phyloP scores from a whole-genome alignment of 2,329 filamentous ascomycete species.

The Nemania serpens region DNA sequence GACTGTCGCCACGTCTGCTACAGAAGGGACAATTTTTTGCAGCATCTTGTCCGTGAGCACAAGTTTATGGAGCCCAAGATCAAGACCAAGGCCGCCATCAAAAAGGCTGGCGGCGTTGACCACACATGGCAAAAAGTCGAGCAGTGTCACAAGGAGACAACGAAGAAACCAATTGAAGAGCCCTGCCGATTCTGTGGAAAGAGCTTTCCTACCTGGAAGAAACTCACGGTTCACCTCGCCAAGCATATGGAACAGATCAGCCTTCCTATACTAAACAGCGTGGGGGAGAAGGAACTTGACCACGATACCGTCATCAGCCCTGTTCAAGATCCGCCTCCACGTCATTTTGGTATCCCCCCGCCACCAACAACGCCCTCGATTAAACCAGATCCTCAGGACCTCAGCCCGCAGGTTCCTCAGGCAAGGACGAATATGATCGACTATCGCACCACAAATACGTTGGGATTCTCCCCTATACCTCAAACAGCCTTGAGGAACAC shows the following conservation, averaged over 20 bases:
- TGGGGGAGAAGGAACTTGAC: conserved; percentile 56
- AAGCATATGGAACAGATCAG: conserved; percentile 95
- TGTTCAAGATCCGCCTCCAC: conserved; percentile 60
- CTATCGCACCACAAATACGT: conserved; percentile 25
- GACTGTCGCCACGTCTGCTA: conserved; percentile 85
- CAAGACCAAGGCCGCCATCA: conserved; percentile 73
- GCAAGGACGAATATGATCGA: conserved; percentile 28
- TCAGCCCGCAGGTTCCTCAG: conserved; percentile 30
- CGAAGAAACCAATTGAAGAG: conserved; percentile 70
- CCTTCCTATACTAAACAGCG: conserved; percentile 73
- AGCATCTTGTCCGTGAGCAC: conserved; percentile 90
- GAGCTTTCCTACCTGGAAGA: conserved; percentile 84
- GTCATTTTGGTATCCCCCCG: conserved; percentile 42
- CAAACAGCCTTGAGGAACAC: conserved; percentile 29
- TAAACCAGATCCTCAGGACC: conserved; percentile 39
- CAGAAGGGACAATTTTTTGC: conserved; percentile 88
- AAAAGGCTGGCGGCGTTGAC: conserved; percentile 61
- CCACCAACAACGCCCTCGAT: conserved; percentile 37
- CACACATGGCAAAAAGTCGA: conserved; percentile 79
- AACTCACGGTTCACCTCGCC: conserved; percentile 87
- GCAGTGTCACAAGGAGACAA: conserved; percentile 73
- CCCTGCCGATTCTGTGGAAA: conserved; percentile 87
- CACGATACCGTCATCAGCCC: conserved; percentile 71
- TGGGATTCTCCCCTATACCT: conserved; percentile 29
- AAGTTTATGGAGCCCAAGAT: conserved; percentile 82